Evolutionary conservation across 2,329 filamentous ascomycete species (phyloP).

Genomic region (Phialocephala subalpina): DNA sequence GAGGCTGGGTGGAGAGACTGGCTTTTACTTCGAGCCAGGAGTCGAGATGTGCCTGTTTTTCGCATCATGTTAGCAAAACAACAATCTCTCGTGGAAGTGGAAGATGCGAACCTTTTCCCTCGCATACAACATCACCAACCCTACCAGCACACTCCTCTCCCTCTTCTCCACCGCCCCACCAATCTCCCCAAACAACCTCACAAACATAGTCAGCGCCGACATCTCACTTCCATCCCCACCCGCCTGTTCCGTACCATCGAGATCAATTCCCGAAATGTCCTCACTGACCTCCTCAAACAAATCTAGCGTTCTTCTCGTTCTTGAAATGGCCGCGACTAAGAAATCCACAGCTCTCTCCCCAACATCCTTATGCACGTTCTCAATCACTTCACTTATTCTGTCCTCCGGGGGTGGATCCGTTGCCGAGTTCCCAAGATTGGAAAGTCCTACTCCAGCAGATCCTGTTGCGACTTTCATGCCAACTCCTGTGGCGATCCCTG

Average conservation of each 20-base stretch:
- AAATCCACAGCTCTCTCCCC: slow-evolving; percentile 11
- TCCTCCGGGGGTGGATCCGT: neutral
- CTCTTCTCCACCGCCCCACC: slow-evolving; percentile 13
- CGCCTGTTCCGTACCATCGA: neutral
- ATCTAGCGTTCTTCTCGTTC: slow-evolving; percentile 7
- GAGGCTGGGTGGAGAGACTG: neutral
- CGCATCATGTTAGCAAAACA: neutral
- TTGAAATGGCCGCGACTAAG: neutral
- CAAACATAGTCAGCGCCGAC: slow-evolving; percentile 9
- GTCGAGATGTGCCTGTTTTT: slow-evolving; percentile 10
- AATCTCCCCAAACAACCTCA: slow-evolving; percentile 9
- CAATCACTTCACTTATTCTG: slow-evolving; percentile 1
- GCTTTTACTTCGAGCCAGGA: slow-evolving; percentile 11
- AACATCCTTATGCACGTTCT: slow-evolving; percentile 11
- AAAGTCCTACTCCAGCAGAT: slow-evolving; percentile 8
- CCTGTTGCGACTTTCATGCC: slow-evolving; percentile 6
- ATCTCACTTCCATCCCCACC: slow-evolving; percentile 8
- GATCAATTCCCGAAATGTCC: slow-evolving; percentile 10
- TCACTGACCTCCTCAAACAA: slow-evolving; percentile 15
- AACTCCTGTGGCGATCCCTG: neutral
- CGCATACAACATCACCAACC: slow-evolving; percentile 12
- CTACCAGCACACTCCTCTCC: slow-evolving; percentile 15
- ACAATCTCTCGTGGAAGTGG: neutral
- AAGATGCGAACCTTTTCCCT: slow-evolving; percentile 7
- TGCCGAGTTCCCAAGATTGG: neutral